These are phyloP conservation scores for Sphaerostilbella broomeana DNA, from an alignment of 2,329 filamentous ascomycete genomes.

Conservation along the genomic window DNA sequence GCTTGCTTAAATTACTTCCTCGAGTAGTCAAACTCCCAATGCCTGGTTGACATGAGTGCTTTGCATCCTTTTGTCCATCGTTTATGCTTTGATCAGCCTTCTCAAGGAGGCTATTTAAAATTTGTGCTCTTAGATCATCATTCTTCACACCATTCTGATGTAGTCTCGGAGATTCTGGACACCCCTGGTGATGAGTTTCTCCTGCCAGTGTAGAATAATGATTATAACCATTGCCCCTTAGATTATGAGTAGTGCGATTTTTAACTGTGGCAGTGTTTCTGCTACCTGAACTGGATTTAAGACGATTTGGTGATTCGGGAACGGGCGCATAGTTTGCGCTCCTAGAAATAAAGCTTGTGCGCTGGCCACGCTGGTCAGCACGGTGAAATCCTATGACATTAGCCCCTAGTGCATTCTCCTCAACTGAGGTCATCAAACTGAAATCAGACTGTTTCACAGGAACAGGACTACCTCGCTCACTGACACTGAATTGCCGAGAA, in stretches of 20 bases:
- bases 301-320: not conserved
- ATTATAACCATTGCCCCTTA: not conserved
- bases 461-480: conserved; percentile 23
- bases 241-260: not conserved
- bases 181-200: no score
- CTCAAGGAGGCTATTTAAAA: conserved; percentile 8
- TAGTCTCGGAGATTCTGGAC: no score
- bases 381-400: not conserved
- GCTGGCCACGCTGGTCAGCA: not conserved
- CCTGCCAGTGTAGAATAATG: not conserved
- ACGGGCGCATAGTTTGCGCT: not conserved
- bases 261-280: not conserved
- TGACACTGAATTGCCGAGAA: conserved; percentile 18
- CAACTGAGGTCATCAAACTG: not conserved
- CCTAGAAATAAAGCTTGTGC: not conserved
- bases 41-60: not conserved
- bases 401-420: not conserved
- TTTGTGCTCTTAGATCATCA: not conserved
- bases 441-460: conserved; percentile 6
- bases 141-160: not conserved
- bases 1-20: not conserved
- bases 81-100: no score
- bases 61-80: no score
- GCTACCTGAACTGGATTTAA: not conserved
- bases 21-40: not conserved